Evolutionary conservation across 2,329 filamentous ascomycete species (phyloP), one percentile per base, ranked within the genome.

Genomic region (Rutstroemia sp.): DNA sequence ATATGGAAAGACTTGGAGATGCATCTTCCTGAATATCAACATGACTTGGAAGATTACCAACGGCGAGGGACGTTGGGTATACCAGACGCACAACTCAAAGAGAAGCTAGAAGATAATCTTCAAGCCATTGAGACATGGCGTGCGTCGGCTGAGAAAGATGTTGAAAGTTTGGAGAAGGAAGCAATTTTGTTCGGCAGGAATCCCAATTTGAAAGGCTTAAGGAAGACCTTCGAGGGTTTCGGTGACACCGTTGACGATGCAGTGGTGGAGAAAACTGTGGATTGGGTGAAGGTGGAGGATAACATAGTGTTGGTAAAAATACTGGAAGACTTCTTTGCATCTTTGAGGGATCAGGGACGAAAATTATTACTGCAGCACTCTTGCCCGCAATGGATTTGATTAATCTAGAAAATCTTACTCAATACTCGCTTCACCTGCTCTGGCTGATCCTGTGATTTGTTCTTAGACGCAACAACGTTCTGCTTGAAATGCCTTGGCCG

Each of bases 401-500:
- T 51, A 52, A 19, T 44, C 67, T 69, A 86, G 64, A 87, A 86
- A 61, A 86, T 85, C 71, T 82, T 85, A 73, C 79, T 83, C 62
- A 86, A 67, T 45, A 86, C 79, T 62, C 79, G 77, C 64, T 79
- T 78, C 8, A 85, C 79, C 54, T 78, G 74, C 34, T 81, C 81
- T 2, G 79, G 74, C 65, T 81, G 80, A 52, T 75, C 72, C 50
- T 71, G 71, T 10, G 68, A 68, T 49, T 65, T 70, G 49, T 62
- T 73, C 70, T 79, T 83, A 58, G 73, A 73, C 54, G 78, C 82
- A 60, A 83, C 73, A 57, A 79, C 72, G 56, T 81, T 82, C 73
- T 91, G 88, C 70, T 80, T 83, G 70, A 91, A 90, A 30, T 82
- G 80, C 61, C 77, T 74, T 65, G 70, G 69, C 56, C 70, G 69